These are phyloP conservation scores for Microsporum ferrugineum DNA, from an alignment of 2,329 filamentous ascomycete genomes.

Conservation along the genomic window DNA sequence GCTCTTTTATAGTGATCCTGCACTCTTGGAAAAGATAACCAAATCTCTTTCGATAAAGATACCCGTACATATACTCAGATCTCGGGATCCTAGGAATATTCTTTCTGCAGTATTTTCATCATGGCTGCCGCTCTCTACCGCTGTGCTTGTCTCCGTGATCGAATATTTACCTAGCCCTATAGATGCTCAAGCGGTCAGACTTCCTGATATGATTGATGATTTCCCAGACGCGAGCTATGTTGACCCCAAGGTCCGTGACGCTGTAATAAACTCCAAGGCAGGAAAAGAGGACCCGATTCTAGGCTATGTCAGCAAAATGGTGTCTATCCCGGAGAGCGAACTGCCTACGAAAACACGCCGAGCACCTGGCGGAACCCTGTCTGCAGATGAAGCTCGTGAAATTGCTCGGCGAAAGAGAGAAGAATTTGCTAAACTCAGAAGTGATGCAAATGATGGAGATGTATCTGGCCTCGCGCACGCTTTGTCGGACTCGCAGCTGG, in stretches of 20 bases:
- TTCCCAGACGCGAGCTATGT: constrained; percentile 68
- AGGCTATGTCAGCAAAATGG: constrained; percentile 97
- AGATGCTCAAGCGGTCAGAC: constrained; percentile 63
- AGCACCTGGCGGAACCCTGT: constrained; percentile 50
- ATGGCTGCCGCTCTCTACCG: constrained; percentile 89
- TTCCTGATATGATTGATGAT: constrained; percentile 65
- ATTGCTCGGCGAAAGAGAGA: constrained; percentile 78
- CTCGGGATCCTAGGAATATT: constrained; percentile 70
- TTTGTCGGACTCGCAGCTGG: constrained; percentile 50
- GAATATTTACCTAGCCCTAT: constrained; percentile 82
- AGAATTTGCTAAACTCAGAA: constrained; percentile 71
- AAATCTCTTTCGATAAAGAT: constrained; percentile 79
- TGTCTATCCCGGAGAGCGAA: constrained; percentile 86
- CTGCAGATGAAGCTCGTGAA: constrained; percentile 79
- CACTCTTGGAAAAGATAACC: constrained; percentile 81
- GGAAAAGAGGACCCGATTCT: constrained; percentile 64
- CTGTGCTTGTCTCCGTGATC: constrained; percentile 82
- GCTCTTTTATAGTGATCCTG: constrained; percentile 50
- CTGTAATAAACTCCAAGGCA: constrained; percentile 70
- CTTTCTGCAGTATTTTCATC: constrained; percentile 76
- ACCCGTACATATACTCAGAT: constrained; percentile 70
- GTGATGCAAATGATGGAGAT: constrained; percentile 40
- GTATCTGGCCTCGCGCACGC: constrained; percentile 49
- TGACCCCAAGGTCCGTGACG: constrained; percentile 57
- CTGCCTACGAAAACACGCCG: constrained; percentile 70